Conservation (phyloP, 805 yeast genomes). For the Tetrapisispora pingtungensis region DNA sequence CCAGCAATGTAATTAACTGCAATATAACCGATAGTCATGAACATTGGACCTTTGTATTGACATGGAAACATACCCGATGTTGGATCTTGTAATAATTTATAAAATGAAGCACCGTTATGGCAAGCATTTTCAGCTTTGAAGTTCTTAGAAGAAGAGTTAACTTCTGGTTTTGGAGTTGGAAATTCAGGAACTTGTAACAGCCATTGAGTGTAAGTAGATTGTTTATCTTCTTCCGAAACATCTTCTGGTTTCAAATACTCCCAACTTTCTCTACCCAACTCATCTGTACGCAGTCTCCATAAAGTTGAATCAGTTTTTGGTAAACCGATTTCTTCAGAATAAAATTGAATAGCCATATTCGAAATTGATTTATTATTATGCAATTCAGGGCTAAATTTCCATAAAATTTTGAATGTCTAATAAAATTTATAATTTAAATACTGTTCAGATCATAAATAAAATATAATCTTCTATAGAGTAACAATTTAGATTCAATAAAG, state of each 20-base stretch:
- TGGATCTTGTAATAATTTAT: constrained; percentile 59
- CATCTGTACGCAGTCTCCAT: constrained; percentile 69
- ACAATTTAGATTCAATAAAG: too few relatives aligned
- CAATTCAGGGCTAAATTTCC: too few relatives aligned
- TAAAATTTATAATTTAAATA: too few relatives aligned
- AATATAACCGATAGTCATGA: constrained; percentile 84
- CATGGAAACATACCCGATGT: constrained; percentile 79
- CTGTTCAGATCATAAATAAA: too few relatives aligned
- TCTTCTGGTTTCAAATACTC: constrained; percentile 42
- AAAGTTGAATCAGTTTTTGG: constrained; percentile 55
- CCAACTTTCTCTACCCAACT: constrained; percentile 78
- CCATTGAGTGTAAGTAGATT: constrained; percentile 48
- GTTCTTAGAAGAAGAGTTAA: constrained; percentile 12
- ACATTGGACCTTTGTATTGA: constrained; percentile 97
- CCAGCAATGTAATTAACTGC: constrained; percentile 62
- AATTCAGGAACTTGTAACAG: constrained; percentile 35
- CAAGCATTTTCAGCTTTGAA: constrained; percentile 52
- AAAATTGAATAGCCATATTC: constrained; percentile 20
- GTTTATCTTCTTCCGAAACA: constrained; percentile 33
- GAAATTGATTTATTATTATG: too few relatives aligned
- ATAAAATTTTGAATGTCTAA: too few relatives aligned
- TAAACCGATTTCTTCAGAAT: constrained; percentile 63
- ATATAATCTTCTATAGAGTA: too few relatives aligned
- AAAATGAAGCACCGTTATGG: constrained; percentile 62
- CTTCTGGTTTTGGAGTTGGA: constrained; percentile 31